Evolutionary conservation across 2,329 filamentous ascomycete species (phyloP).

Genomic region (Colletotrichum somersetense): DNA sequence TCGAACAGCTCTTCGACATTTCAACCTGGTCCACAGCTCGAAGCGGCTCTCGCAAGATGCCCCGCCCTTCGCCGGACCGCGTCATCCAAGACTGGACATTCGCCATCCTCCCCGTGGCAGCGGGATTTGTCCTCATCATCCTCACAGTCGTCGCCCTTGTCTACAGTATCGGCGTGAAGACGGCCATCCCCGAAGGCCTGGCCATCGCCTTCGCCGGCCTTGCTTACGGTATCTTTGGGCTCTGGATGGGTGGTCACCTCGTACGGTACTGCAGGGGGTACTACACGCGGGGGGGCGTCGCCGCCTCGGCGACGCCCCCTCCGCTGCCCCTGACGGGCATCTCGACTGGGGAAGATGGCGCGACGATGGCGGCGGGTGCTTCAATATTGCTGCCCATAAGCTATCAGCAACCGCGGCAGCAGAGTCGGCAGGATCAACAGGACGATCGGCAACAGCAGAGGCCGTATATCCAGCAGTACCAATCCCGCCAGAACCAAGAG

Average conservation of each 20-base stretch:
- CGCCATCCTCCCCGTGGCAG: conserved; percentile 21
- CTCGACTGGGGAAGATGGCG: neutral
- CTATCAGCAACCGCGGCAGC: conserved; percentile 13
- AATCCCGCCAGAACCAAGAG: neutral
- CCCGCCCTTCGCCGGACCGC: conserved; percentile 9
- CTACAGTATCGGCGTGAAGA: conserved; percentile 26
- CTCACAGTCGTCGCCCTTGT: conserved; percentile 33
- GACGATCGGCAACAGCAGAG: neutral
- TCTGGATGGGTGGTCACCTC: conserved; percentile 28
- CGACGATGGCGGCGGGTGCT: neutral
- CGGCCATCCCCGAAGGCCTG: conserved; percentile 21
- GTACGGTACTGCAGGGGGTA: conserved; percentile 28
- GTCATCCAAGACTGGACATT: conserved; percentile 30
- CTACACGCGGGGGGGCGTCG: neutral
- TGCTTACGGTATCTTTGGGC: conserved; percentile 20
- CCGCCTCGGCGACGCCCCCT: neutral
- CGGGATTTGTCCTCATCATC: conserved; percentile 28
- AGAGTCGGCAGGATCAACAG: neutral
- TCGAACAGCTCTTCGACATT: neutral
- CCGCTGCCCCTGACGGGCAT: conserved; percentile 3
- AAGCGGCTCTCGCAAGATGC: conserved; percentile 5
- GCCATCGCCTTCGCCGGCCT: conserved; percentile 13
- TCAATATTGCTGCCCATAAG: neutral
- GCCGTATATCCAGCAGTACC: neutral
- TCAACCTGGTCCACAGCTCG: neutral